Conservation (phyloP, 805 yeast species). For the Trichomonascus vanleenenianus region DNA sequence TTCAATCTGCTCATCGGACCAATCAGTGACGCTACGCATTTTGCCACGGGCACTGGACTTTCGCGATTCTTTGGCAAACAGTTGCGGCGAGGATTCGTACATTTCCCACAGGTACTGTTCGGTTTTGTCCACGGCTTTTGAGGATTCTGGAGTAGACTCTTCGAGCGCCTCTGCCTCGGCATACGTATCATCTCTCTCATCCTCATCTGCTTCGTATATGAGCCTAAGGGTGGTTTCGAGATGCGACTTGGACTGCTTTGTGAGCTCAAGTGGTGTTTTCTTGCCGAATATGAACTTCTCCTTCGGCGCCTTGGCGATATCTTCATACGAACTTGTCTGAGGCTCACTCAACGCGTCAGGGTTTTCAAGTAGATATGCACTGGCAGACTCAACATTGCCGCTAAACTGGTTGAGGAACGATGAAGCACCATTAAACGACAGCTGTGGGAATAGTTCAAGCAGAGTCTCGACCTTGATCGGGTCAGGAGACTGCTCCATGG, state of each 20-base stretch:
- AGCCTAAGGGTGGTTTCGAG: constrained; percentile 31
- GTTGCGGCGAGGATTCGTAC: constrained; percentile 42
- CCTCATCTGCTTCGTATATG: constrained; percentile 70
- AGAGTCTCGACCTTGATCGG: constrained; percentile 33
- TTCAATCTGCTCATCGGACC: constrained; percentile 90
- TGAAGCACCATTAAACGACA: constrained; percentile 41
- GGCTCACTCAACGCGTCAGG: constrained; percentile 38
- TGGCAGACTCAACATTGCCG: constrained; percentile 48
- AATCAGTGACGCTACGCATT: constrained; percentile 45
- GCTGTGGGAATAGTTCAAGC: constrained; percentile 60
- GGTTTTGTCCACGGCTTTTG: constrained; percentile 33
- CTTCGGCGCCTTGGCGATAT: too few relatives aligned
- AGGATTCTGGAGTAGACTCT: constrained; percentile 21
- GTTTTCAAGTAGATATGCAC: constrained; percentile 54
- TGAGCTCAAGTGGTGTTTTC: constrained; percentile 26
- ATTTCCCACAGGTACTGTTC: constrained; percentile 53
- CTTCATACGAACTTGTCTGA: constrained; percentile 11
- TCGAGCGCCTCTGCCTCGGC: constrained; percentile 30
- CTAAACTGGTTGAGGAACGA: constrained; percentile 41
- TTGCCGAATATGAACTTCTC: constrained; percentile 9
- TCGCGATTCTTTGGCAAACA: constrained; percentile 44
- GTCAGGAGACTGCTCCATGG: constrained; percentile 1
- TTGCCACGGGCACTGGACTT: constrained; percentile 43
- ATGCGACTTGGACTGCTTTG: constrained; percentile 13
- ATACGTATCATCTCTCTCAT: constrained; percentile 64